A percentile compares a stretch with the other conserved stretches of the same genome.
These are phyloP conservation scores for Nymphaea colorata DNA, from an alignment of 164 flowering plant species.

Conservation along the genomic window DNA sequence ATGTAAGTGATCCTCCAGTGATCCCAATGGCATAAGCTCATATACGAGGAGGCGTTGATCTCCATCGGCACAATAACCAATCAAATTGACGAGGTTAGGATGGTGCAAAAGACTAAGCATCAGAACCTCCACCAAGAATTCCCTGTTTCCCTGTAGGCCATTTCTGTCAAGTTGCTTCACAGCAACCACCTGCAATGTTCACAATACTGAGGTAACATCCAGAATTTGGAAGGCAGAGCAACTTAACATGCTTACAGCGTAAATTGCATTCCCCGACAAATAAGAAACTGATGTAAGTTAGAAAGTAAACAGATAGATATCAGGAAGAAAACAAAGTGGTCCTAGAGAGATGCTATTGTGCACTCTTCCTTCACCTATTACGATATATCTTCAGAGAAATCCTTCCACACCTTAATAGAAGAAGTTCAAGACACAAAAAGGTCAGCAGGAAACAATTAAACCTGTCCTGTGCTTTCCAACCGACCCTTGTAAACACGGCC, in stretches of 20 bases:
- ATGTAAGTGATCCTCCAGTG: constrained; percentile 27
- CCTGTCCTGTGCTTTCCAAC: constrained; percentile 7
- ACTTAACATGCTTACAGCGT: not conserved
- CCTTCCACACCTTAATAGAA: not conserved
- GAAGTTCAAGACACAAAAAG: not conserved
- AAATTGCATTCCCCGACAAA: too few relatives aligned
- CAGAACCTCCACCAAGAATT: constrained; percentile 26
- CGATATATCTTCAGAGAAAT: not conserved
- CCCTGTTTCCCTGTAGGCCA: constrained; percentile 16
- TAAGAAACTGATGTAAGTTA: not conserved
- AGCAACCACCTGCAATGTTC: constrained; percentile 18
- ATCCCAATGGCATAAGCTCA: constrained; percentile 24
- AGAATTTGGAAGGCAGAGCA: not conserved
- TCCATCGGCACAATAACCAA: constrained; percentile 35
- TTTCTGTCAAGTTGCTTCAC: constrained; percentile 28
- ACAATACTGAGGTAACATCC: not conserved
- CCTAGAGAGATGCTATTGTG: not conserved
- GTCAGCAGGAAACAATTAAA: not conserved
- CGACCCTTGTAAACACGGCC: constrained; percentile 8
- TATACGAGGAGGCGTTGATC: constrained; percentile 28
- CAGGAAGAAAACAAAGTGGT: too few relatives aligned
- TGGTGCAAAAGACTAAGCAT: constrained; percentile 27
- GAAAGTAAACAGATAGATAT: too few relatives aligned
- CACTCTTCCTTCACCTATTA: not conserved
- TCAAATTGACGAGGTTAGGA: constrained; percentile 23